A percentile compares a stretch with the other conserved stretches of the same genome.
These are phyloP conservation scores for Penicillium crystallinum DNA, from an alignment of 495 filamentous ascomycete genomes.

Conservation along the genomic window DNA sequence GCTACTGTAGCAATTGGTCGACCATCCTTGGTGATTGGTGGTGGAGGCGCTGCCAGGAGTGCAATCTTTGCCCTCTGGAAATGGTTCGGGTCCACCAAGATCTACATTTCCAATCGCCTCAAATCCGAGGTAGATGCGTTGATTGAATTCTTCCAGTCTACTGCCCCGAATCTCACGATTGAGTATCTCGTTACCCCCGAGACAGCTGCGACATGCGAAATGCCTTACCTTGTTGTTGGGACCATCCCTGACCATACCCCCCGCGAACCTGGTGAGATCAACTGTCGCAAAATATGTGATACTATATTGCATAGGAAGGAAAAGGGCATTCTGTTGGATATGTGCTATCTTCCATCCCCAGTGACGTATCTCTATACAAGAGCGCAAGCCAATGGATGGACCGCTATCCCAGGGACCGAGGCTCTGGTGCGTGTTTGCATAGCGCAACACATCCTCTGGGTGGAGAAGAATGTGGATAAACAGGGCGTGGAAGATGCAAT, in stretches of 20 bases:
- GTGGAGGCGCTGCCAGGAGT: constrained; percentile 55
- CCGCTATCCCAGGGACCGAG: constrained; percentile 49
- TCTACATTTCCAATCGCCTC: constrained; percentile 60
- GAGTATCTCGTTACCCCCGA: constrained; percentile 43
- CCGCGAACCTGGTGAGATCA: constrained; percentile 40
- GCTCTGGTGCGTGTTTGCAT: constrained; percentile 59
- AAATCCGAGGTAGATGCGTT: constrained; percentile 49
- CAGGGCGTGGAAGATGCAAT: constrained; percentile 1
- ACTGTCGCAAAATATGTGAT: constrained; percentile 33
- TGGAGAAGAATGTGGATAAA: constrained; percentile 2
- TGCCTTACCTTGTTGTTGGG: constrained; percentile 47
- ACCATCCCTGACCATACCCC: constrained; percentile 58
- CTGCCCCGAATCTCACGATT: constrained; percentile 16
- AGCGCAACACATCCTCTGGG: constrained; percentile 39
- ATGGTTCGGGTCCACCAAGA: constrained; percentile 47
- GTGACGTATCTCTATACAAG: constrained; percentile 47
- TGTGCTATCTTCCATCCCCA: constrained; percentile 62
- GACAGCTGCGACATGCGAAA: constrained; percentile 43
- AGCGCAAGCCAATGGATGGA: constrained; percentile 47
- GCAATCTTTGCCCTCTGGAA: constrained; percentile 57
- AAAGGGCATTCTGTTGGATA: constrained; percentile 59
- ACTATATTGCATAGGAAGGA: constrained; percentile 32
- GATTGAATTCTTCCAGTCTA: constrained; percentile 35
- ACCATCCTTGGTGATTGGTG: constrained; percentile 51
- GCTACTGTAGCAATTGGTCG: constrained; percentile 29